Conservation (phyloP, 352 stramenopile genomes). For the Globisporangium spiculum region DNA sequence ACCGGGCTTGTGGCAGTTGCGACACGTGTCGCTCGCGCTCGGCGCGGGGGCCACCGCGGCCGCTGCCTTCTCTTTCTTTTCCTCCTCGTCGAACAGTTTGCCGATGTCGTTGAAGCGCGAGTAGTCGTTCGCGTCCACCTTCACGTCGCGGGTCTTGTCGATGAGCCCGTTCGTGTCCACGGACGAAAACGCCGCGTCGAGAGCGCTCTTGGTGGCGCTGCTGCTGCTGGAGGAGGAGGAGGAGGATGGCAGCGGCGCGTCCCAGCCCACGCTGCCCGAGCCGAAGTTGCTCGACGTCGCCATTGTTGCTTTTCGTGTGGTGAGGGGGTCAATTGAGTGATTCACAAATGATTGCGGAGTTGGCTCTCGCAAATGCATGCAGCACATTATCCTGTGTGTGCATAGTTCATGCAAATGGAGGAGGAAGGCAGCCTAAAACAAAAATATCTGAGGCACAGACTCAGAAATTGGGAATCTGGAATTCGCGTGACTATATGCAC, state of each 20-base stretch:
- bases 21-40: constrained; percentile 34
- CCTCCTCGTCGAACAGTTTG: constrained; percentile 37
- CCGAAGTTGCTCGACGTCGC: constrained; percentile 1
- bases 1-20: constrained; percentile 74
- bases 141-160: constrained; percentile 57
- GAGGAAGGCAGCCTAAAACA: no score
- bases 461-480: neutral
- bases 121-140: constrained; percentile 83
- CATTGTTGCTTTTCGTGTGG: neutral
- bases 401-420: no score
- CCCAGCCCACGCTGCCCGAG: constrained; percentile 41
- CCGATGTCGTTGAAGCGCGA: constrained; percentile 84
- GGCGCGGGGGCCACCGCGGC: constrained; percentile 7
- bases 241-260: constrained; percentile 31
- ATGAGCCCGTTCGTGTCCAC: constrained; percentile 51
- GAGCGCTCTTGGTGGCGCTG: neutral
- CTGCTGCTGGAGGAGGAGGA: neutral
- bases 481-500: neutral
- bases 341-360: neutral
- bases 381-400: no score
- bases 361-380: no score
- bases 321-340: neutral
- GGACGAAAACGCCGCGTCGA: constrained; percentile 1
- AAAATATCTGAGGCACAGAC: no score
- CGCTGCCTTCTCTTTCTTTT: constrained; percentile 17